Base-by-base conservation (phyloP, 2,329 filamentous ascomycete genomes). In the Fusarium citri region DNA sequence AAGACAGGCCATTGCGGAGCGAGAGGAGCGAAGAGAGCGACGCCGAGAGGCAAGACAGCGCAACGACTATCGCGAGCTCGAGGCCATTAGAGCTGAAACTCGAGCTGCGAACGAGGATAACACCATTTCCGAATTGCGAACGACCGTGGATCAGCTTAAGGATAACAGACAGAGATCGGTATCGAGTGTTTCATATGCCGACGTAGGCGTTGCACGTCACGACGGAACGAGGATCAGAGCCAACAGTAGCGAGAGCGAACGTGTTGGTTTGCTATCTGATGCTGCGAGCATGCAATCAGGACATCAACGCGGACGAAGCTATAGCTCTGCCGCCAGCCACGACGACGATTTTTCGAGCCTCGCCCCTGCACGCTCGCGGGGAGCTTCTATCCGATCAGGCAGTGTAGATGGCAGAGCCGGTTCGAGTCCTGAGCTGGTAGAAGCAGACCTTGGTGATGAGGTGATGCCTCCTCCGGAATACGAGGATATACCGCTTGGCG, bases 221-320 rank as follows among this genome's bases (percentile, higher is more conserved):
- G 93, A 96, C 73, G 93, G 93, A 51, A 93, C 91, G 2, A 84
- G 93, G 47, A 80, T 96, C 28, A 86, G 93, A 30, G 91, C 91
- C 37, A 91, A 90, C 74, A 94, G 91, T 67, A 85, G 84, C 20
- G 92, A 94, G 71, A 93, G 90, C 73, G 92, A 95, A 76, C 84
- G 89, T 30, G 83, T 90, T 45, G 92, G 92, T 2, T 81, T 95
- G 11, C 83, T 95, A 15, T 92, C 91, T 34, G 90, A 91, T 69
- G 89, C 91, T 2, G 92, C 91, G 4, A 90, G 87, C 72, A 91
- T 93, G 80, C 81, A 25, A 66, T 72, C 72, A 80, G 80, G 64
- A 76, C 76, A 68, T 77, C 75, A 46, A 73, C 79, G 30, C 64
- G 75, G 37, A 77, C 79, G 42, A 77, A 78, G 48, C 74, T 80